Conservation (phyloP, 805 yeast genomes). For the Yamadazyma ubonensis region DNA sequence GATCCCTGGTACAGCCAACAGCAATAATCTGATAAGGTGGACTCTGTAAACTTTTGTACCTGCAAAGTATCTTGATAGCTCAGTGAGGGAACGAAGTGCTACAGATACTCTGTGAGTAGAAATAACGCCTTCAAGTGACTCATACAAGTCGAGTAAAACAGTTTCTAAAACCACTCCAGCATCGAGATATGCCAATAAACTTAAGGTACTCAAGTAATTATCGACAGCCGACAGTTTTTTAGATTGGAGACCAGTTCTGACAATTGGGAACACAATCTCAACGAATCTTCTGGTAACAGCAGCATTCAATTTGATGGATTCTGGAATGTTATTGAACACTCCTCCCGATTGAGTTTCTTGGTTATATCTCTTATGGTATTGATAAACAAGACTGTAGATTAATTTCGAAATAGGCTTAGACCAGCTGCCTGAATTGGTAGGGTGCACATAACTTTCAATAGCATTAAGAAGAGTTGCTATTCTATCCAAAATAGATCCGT, state of each 20-base stretch:
- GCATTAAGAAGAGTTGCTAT: slow-evolving; percentile 62
- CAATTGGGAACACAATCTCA: slow-evolving; percentile 51
- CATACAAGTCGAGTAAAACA: slow-evolving; percentile 71
- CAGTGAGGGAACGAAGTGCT: slow-evolving; percentile 66
- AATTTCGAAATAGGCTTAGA: slow-evolving; percentile 65
- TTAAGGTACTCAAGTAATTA: slow-evolving; percentile 57
- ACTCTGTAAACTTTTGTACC: slow-evolving; percentile 62
- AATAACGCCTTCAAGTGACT: slow-evolving; percentile 63
- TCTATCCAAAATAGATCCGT: slow-evolving; percentile 49
- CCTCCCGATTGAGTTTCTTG: slow-evolving; percentile 45
- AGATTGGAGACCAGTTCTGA: slow-evolving; percentile 74
- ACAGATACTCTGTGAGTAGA: slow-evolving; percentile 78
- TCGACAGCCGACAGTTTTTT: slow-evolving; percentile 58
- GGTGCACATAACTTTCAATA: slow-evolving; percentile 80
- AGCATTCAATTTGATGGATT: slow-evolving; percentile 30
- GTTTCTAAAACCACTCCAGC: slow-evolving; percentile 55
- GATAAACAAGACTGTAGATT: slow-evolving; percentile 56
- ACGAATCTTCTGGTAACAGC: slow-evolving; percentile 46
- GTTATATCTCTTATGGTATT: slow-evolving; percentile 57
- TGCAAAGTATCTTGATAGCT: slow-evolving; percentile 66
- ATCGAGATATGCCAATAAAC: slow-evolving; percentile 60
- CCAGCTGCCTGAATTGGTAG: slow-evolving; percentile 94
- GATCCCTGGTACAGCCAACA: slow-evolving; percentile 72
- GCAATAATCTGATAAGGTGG: slow-evolving; percentile 73
- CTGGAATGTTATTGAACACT: slow-evolving; percentile 23